phyloP scores from a whole-genome alignment of 2,329 filamentous ascomycete species.

The Colletotrichum horii region DNA sequence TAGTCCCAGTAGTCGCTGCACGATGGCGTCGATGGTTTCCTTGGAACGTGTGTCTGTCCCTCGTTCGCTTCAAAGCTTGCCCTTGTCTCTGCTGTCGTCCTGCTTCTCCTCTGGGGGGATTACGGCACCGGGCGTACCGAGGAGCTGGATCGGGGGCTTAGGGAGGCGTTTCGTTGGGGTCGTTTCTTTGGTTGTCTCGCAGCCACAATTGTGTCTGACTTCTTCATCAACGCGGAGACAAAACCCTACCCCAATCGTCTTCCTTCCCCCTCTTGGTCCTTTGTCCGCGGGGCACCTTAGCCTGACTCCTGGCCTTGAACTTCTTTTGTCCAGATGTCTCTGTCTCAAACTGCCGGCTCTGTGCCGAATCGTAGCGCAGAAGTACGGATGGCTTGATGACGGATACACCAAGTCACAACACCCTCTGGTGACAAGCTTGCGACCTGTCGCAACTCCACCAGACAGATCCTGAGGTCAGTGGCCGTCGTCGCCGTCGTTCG shows the following conservation, averaged over 20 bases:
- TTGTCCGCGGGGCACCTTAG: constrained; percentile 4
- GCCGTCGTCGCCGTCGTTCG: not conserved
- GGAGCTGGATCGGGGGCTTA: not conserved
- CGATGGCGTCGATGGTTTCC: not conserved
- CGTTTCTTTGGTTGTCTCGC: not conserved
- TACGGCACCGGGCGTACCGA: not conserved
- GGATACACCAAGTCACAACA: not conserved
- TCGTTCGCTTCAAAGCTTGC: not conserved
- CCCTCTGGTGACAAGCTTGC: not conserved
- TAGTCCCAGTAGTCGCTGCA: not conserved
- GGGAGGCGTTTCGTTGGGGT: not conserved
- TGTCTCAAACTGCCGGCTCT: constrained; percentile 10
- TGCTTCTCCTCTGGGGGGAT: not conserved
- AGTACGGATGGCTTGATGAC: not conserved
- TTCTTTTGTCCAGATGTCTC: constrained; percentile 13
- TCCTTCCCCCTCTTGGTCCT: not conserved
- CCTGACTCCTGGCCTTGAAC: not conserved
- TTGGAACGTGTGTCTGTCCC: not conserved
- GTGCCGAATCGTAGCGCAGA: not conserved
- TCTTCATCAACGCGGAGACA: not conserved
- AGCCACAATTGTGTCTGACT: not conserved
- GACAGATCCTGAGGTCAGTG: not conserved
- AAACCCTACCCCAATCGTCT: not conserved
- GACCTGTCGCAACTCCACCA: not conserved
- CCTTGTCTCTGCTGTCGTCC: not conserved